These are phyloP conservation scores for Dichotomocladium elegans DNA, from an alignment of 371 early-diverging fungal genomes.

Conservation along the genomic window DNA sequence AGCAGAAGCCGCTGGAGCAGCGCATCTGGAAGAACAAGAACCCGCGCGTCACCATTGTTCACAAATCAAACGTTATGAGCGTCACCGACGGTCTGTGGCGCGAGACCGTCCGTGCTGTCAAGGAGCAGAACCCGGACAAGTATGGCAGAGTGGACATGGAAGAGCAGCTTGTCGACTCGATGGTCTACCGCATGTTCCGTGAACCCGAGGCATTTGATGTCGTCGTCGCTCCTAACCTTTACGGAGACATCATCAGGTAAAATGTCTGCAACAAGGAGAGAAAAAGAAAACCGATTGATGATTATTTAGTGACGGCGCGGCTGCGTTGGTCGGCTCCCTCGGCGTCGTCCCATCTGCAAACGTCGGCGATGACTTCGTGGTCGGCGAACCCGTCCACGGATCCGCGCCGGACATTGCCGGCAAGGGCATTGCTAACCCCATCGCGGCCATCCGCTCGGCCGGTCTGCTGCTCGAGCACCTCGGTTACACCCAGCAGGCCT, in stretches of 20 bases:
- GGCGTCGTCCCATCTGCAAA: slow-evolving; percentile 94
- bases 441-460: slow-evolving; percentile 90
- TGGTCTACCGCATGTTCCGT: slow-evolving; percentile 96
- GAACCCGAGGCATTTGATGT: slow-evolving; percentile 95
- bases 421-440: slow-evolving; percentile 91
- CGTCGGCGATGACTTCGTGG: slow-evolving; percentile 87
- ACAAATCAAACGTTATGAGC: slow-evolving; percentile 94
- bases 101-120: slow-evolving; percentile 77
- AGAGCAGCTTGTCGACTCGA: slow-evolving; percentile 94
- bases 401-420: slow-evolving; percentile 96
- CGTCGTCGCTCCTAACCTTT: slow-evolving; percentile 92
- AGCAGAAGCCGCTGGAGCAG: slow-evolving; percentile 50
- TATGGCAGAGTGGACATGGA: slow-evolving; percentile 71
- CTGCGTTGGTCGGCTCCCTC: slow-evolving; percentile 90
- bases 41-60: slow-evolving; percentile 90
- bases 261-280: background rate
- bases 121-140: slow-evolving; percentile 56
- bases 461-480: slow-evolving; percentile 86
- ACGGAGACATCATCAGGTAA: slow-evolving; percentile 88
- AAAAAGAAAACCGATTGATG: background rate
- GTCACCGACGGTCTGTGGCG: slow-evolving; percentile 94
- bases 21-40: slow-evolving; percentile 60
- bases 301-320: slow-evolving; percentile 81
- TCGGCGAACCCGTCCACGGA: slow-evolving; percentile 96
- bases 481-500: slow-evolving; percentile 69